A percentile compares a stretch with the other conserved stretches of the same genome.
Evolutionary conservation across 345 rosid species (phyloP).

Genomic region (Fremontodendron californicum): DNA sequence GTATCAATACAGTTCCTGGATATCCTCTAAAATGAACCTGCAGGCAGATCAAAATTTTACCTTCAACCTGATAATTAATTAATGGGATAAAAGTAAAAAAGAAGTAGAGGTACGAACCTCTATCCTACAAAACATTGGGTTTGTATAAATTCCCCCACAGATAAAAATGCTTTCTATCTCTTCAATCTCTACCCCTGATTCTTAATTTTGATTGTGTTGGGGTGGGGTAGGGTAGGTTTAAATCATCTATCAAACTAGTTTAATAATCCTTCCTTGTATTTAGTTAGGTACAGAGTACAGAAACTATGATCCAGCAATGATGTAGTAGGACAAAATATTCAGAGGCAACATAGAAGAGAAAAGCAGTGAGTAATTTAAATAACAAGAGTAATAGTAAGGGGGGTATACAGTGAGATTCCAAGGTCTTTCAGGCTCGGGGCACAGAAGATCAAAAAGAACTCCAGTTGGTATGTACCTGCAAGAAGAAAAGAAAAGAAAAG

Average conservation of each 20-base stretch:
- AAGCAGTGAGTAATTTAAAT: not conserved
- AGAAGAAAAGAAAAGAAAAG: not conserved
- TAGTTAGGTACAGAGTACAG: not conserved
- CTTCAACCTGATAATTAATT: not conserved
- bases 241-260: not conserved
- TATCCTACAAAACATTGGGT: not conserved
- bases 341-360: not conserved
- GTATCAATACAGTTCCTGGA: slow-evolving; percentile 66
- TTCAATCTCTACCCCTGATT: too few species aligned
- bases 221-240: not conserved
- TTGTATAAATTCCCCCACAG: not conserved
- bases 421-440: slow-evolving; percentile 83
- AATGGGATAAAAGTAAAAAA: not conserved
- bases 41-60: slow-evolving; percentile 10
- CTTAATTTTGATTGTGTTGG: not conserved
- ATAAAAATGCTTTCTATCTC: not conserved
- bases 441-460: slow-evolving; percentile 86
- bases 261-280: not conserved
- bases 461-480: slow-evolving; percentile 90
- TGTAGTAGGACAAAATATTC: not conserved
- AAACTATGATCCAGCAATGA: not conserved
- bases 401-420: slow-evolving; percentile 80
- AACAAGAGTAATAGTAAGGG: not conserved
- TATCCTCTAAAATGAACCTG: slow-evolving; percentile 96
- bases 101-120: not conserved